phyloP scores from a whole-genome alignment of 1,139 yeast species.

The Ogataea hybrid region DNA sequence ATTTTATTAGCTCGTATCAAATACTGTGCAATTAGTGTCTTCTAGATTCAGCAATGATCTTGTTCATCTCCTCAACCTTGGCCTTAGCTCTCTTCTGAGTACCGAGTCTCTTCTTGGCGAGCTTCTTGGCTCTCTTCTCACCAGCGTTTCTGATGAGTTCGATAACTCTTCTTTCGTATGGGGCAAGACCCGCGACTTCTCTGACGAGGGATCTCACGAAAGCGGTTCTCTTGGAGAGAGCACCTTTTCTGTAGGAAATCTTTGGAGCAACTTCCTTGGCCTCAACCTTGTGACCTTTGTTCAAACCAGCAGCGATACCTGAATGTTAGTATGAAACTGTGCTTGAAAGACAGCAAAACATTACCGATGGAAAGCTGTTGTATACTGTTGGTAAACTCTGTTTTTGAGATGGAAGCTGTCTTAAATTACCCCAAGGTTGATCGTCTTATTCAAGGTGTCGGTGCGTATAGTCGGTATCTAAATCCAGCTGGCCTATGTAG shows the following conservation, averaged over 20 bases:
- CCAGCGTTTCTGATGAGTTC: constrained; percentile 99
- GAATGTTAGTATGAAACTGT: constrained; percentile 14
- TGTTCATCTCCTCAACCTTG: constrained; percentile 98
- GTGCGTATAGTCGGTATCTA: not conserved
- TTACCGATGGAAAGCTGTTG: too few species aligned
- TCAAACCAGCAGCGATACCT: constrained; percentile 98
- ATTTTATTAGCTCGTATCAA: constrained; percentile 7
- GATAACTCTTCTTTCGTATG: constrained; percentile 99
- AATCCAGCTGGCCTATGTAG: not conserved
- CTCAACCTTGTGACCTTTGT: constrained; percentile 99
- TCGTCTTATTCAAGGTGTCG: not conserved
- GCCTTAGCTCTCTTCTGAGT: constrained; percentile 99
- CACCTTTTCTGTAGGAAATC: constrained; percentile 97
- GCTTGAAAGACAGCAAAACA: not conserved
- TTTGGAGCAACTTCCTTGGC: constrained; percentile 92
- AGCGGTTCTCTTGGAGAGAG: constrained; percentile 90
- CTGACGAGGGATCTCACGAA: constrained; percentile 95
- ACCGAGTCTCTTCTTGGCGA: constrained; percentile 99
- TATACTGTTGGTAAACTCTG: too few species aligned
- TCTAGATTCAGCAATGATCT: constrained; percentile 97
- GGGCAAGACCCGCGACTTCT: constrained; percentile 99
- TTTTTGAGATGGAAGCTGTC: not conserved
- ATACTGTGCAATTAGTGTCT: constrained; percentile 47
- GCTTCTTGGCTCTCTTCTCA: constrained; percentile 99
- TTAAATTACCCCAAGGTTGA: not conserved